Evolutionary conservation across 1,284 basidiomycete genomes (phyloP), one percentile per base, ranked within the genome.

Genomic region (Caloboletus firmus): DNA sequence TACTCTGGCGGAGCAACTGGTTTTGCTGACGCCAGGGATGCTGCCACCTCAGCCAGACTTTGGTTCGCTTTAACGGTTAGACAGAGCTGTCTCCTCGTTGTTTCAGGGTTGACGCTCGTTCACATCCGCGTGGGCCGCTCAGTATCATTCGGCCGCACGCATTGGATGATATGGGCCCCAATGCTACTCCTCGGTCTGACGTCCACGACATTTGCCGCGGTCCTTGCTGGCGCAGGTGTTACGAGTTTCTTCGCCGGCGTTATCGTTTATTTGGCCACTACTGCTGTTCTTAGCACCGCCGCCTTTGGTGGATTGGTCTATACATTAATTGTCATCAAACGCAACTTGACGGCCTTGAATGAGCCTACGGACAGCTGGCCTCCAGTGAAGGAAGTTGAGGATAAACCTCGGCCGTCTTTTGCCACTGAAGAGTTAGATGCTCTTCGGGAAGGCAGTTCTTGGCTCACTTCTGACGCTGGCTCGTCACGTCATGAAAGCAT

Each of bases 131-230:
- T 83, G 73, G 85, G 81, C n/a, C 80, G 79, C 45, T 79, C 86
- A 1, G 79, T 87, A 13, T 78, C 83, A 9, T 86, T 87, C 58
- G 87, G 87, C 13, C 59, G 64, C 17, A 81, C 73, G 51, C 84
- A 89, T 58, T 87, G 84, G 83, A 80, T 85, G 75, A 66, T 89
- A 31, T 87, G 84, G 84, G 77, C 74, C 8, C 87, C 87, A 3
- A 80, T 79, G 3, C 46, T 81, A 7, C 58, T 86, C 45, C 69
- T 89, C 10, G 72, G 77, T 22, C 59, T 74, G 26, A 77, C 78
- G 0, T 85, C 85, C 4, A 86, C 84, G 10, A 73, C 76, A 15
- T 66, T 85, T 30, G 81, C 83, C 0, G 82, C 77, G 36, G 73
- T 84, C 15, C 67, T 89, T 24, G 75, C 85, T n/a, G 78, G 75